Evolutionary conservation across 495 filamentous ascomycete species (phyloP).

Genomic region (Annulohypoxylon nitens): DNA sequence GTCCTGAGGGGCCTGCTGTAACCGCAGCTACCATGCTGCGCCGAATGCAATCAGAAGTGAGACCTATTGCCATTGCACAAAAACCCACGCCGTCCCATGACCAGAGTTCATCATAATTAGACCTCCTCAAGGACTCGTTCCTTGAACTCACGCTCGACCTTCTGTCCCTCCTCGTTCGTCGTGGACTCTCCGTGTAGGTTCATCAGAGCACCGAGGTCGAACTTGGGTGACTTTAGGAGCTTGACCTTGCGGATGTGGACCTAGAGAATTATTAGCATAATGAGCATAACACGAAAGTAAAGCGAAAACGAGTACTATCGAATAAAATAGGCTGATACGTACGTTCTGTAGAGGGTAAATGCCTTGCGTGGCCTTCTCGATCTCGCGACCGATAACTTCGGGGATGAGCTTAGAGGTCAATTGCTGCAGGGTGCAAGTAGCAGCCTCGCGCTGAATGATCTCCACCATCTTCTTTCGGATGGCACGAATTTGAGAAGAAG

Average conservation of each 20-base stretch:
- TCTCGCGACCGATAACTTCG: slow-evolving; percentile 98
- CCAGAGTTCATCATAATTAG: slow-evolving; percentile 69
- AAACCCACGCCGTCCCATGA: slow-evolving; percentile 64
- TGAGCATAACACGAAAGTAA: not conserved
- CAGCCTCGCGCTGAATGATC: slow-evolving; percentile 96
- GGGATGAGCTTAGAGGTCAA: slow-evolving; percentile 98
- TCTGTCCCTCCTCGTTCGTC: slow-evolving; percentile 96
- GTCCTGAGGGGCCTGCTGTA: slow-evolving; percentile 57
- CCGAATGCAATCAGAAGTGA: slow-evolving; percentile 69
- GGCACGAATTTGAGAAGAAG: slow-evolving; percentile 92
- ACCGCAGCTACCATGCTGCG: slow-evolving; percentile 65
- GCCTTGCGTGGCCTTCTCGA: slow-evolving; percentile 98
- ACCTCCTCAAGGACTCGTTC: slow-evolving; percentile 93
- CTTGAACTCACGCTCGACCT: slow-evolving; percentile 99
- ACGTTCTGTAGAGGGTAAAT: slow-evolving; percentile 99
- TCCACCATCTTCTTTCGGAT: slow-evolving; percentile 99
- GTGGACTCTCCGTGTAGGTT: slow-evolving; percentile 96
- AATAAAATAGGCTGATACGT: slow-evolving; percentile 54
- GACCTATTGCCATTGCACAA: slow-evolving; percentile 66
- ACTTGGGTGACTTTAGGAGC: slow-evolving; percentile 97
- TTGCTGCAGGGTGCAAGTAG: slow-evolving; percentile 92
- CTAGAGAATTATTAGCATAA: slow-evolving; percentile 61
- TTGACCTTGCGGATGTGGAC: slow-evolving; percentile 99
- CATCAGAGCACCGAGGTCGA: slow-evolving; percentile 96
- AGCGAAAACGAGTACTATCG: slow-evolving; percentile 36